These are phyloP conservation scores for Reutealis trisperma DNA, from an alignment of 345 rosid genomes.

Conservation along the genomic window DNA sequence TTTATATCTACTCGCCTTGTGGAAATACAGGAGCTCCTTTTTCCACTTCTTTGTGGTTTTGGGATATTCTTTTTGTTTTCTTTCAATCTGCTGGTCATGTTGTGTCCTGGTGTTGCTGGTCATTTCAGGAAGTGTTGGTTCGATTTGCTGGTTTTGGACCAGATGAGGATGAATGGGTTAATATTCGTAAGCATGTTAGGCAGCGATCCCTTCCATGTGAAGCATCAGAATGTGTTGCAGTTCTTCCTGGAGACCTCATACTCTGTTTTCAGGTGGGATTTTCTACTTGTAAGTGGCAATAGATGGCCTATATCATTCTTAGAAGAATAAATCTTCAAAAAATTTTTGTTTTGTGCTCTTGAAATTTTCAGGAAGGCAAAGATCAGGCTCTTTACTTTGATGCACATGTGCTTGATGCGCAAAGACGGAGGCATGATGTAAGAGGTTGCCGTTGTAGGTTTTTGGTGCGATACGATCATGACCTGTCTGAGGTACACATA, in stretches of 20 bases:
- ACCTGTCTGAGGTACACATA: conserved; percentile 79
- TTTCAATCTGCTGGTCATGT: conserved; percentile 16
- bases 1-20: background rate
- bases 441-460: conserved; percentile 99
- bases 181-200: conserved; percentile 73
- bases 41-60: background rate
- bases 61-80: background rate
- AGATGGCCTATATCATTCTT: background rate
- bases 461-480: conserved; percentile 95
- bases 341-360: conserved; percentile 6
- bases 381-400: conserved; percentile 98
- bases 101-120: conserved; percentile 20
- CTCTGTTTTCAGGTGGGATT: conserved; percentile 92
- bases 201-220: conserved; percentile 98
- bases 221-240: conserved; percentile 98
- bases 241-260: conserved; percentile 94
- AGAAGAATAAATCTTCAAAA: conserved; percentile 12
- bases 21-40: background rate
- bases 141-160: conserved; percentile 95
- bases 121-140: conserved; percentile 86
- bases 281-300: conserved; percentile 5
- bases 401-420: conserved; percentile 95
- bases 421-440: conserved; percentile 94
- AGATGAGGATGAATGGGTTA: conserved; percentile 97
- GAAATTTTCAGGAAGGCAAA: conserved; percentile 82